These are phyloP conservation scores for Candida ficus DNA, from an alignment of 805 yeast species.

Conservation along the genomic window DNA sequence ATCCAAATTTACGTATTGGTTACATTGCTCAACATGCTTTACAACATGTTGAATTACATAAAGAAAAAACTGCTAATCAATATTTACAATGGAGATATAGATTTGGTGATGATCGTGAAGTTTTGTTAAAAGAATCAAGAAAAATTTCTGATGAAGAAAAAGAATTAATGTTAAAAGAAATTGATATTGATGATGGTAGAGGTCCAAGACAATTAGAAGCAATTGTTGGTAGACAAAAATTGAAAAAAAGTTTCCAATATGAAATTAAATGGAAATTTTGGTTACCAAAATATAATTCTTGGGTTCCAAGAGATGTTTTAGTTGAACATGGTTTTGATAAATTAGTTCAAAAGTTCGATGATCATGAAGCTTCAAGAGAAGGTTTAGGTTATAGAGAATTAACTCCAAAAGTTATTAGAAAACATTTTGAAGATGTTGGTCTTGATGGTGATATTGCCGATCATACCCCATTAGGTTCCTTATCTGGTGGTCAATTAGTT, in stretches of 20 bases:
- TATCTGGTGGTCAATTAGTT: constrained; percentile 97
- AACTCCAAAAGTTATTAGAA: constrained; percentile 85
- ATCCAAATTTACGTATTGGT: constrained; percentile 96
- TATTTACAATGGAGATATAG: constrained; percentile 97
- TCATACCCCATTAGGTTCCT: constrained; percentile 93
- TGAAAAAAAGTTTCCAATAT: constrained; percentile 94
- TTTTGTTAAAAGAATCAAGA: constrained; percentile 87
- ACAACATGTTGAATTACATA: constrained; percentile 95
- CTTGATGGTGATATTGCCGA: constrained; percentile 97
- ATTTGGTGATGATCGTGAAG: constrained; percentile 98
- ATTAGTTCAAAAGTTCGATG: constrained; percentile 94
- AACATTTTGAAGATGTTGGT: constrained; percentile 97
- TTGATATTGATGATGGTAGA: constrained; percentile 80
- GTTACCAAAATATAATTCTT: constrained; percentile 89
- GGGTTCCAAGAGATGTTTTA: constrained; percentile 83
- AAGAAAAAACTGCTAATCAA: constrained; percentile 96
- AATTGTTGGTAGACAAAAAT: constrained; percentile 93
- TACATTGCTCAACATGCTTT: constrained; percentile 98
- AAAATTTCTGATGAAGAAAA: constrained; percentile 76
- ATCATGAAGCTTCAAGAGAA: constrained; percentile 98
- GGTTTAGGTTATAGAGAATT: constrained; percentile 97
- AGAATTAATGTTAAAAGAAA: constrained; percentile 68
- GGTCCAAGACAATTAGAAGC: constrained; percentile 91
- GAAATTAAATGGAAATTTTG: constrained; percentile 92
- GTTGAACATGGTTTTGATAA: constrained; percentile 83